A percentile compares a stretch with the other conserved stretches of the same genome.
Evolutionary conservation across 1,139 yeast species (phyloP).

Genomic region (Wickerhamiella infanticola): DNA sequence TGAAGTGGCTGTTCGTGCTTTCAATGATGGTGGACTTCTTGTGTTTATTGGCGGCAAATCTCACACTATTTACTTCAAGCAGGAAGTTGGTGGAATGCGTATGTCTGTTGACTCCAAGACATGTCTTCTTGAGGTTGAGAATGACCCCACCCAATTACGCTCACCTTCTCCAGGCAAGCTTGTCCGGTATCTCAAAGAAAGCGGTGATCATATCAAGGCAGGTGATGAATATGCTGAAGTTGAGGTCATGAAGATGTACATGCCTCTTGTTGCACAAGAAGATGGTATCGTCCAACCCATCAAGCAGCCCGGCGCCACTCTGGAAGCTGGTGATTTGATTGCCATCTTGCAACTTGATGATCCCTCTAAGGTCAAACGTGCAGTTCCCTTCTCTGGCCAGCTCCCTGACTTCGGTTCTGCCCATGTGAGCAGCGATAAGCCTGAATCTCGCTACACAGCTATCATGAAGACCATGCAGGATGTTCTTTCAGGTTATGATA

Average conservation of each 20-base stretch:
- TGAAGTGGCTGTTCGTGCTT: conserved; percentile 69
- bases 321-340: conserved; percentile 89
- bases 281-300: conserved; percentile 84
- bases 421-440: conserved; percentile 64
- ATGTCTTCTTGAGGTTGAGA: conserved; percentile 82
- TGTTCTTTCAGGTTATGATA: conserved; percentile 81
- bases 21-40: conserved; percentile 89
- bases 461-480: conserved; percentile 48
- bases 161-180: conserved; percentile 98
- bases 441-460: conserved; percentile 56
- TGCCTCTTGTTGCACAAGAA: conserved; percentile 59
- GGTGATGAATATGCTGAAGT: conserved; percentile 97
- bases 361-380: conserved; percentile 94
- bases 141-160: conserved; percentile 95
- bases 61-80: conserved; percentile 93
- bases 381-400: conserved; percentile 88
- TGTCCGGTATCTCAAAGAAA: conserved; percentile 82
- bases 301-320: conserved; percentile 97
- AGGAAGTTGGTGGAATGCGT: conserved; percentile 93
- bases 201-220: conserved; percentile 80
- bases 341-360: conserved; percentile 91
- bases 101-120: conserved; percentile 90
- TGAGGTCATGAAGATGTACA: conserved; percentile 92
- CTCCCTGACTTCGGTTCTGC: conserved; percentile 82
- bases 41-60: conserved; percentile 83